These are phyloP conservation scores for Fusarium agapanthi DNA, from an alignment of 2,329 filamentous ascomycete species.

Conservation along the genomic window DNA sequence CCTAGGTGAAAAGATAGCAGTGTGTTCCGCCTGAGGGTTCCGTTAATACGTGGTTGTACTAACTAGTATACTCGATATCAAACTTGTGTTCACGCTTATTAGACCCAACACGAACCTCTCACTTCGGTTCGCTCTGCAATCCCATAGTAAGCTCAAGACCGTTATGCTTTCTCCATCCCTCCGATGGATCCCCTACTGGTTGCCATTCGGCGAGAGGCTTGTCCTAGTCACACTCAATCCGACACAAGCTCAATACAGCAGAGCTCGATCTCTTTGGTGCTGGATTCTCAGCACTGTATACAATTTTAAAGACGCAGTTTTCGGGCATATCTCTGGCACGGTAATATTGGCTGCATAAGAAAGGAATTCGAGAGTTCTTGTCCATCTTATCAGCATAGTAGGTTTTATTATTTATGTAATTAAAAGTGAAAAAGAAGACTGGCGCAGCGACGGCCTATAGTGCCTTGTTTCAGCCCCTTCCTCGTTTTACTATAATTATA, in stretches of 20 bases:
- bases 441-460: too few relatives aligned
- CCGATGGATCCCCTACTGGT: background rate
- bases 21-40: too few relatives aligned
- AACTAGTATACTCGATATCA: background rate
- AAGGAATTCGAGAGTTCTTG: rapidly evolving
- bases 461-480: too few relatives aligned
- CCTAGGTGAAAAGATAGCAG: too few relatives aligned
- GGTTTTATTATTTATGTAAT: too few relatives aligned
- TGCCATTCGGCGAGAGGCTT: background rate
- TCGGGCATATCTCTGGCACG: rapidly evolving
- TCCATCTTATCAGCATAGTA: background rate
- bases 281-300: background rate
- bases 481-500: too few relatives aligned
- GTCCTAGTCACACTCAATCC: background rate
- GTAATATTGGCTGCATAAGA: background rate
- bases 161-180: background rate
- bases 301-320: rapidly evolving
- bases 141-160: background rate
- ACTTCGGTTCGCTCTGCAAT: background rate
- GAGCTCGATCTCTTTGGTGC: background rate
- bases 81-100: background rate
- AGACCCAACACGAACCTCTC: background rate
- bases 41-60: too few relatives aligned
- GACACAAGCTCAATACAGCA: background rate
- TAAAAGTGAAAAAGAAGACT: too few relatives aligned